phyloP scores from a whole-genome alignment of 2,329 filamentous ascomycete species.

The Akanthomyces muscarius region DNA sequence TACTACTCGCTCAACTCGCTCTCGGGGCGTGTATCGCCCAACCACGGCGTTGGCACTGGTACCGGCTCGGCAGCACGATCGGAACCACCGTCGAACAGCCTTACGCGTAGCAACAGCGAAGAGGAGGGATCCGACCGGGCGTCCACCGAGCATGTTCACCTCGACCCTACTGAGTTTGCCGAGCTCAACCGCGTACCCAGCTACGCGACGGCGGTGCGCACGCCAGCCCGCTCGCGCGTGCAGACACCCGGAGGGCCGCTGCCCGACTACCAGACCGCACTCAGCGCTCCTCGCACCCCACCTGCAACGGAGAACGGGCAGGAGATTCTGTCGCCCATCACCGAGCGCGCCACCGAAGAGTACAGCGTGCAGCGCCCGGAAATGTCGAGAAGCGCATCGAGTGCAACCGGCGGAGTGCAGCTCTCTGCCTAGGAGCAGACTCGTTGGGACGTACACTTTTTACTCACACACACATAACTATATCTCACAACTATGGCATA shows the following conservation, averaged over 20 bases:
- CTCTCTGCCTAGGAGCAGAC: background rate
- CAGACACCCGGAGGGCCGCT: conserved; percentile 47
- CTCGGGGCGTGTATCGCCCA: conserved; percentile 43
- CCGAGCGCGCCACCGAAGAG: conserved; percentile 25
- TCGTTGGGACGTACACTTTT: background rate
- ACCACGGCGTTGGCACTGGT: conserved; percentile 27
- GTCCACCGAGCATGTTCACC: conserved; percentile 55
- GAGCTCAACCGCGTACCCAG: conserved; percentile 71
- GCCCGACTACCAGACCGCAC: conserved; percentile 64
- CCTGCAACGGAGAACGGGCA: conserved; percentile 31
- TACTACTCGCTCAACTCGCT: conserved; percentile 41
- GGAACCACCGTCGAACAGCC: conserved; percentile 39
- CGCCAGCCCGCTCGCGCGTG: conserved; percentile 53
- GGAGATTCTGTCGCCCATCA: conserved; percentile 31
- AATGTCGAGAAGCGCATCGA: conserved; percentile 13
- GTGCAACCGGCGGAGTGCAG: background rate
- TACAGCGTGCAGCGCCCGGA: background rate
- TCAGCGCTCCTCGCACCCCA: conserved; percentile 49
- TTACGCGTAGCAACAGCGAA: conserved; percentile 53
- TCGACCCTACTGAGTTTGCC: conserved; percentile 56
- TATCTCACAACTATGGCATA: background rate
- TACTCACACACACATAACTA: background rate
- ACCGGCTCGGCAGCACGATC: conserved; percentile 30
- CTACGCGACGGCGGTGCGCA: conserved; percentile 69
- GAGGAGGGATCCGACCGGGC: conserved; percentile 49